Evolutionary conservation across 1,139 yeast species (phyloP).

Genomic region (Candida gigantensis): DNA sequence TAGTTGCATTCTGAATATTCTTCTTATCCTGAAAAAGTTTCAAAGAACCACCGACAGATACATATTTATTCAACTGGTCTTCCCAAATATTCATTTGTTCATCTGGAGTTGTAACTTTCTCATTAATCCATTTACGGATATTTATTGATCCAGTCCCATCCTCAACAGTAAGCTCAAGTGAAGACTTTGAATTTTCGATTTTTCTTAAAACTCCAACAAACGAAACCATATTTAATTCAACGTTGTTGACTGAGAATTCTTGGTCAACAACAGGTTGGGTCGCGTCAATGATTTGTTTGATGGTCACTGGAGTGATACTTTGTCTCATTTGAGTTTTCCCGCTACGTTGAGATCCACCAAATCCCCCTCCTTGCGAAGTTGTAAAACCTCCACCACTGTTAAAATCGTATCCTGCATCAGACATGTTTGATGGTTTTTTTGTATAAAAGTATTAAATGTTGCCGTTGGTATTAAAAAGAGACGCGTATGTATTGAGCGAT

Average conservation of each 20-base stretch:
- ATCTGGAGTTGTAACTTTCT: slow-evolving; percentile 38
- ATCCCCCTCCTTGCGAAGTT: slow-evolving; percentile 27
- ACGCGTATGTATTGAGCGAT: too few relatives aligned
- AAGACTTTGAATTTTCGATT: slow-evolving; percentile 55
- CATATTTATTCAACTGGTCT: slow-evolving; percentile 48
- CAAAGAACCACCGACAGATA: slow-evolving; percentile 69
- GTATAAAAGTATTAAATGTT: too few relatives aligned
- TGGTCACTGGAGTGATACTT: slow-evolving; percentile 76
- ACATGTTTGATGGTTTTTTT: slow-evolving; percentile 15
- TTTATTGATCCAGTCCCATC: slow-evolving; percentile 85
- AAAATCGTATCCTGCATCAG: slow-evolving; percentile 23
- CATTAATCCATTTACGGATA: slow-evolving; percentile 70
- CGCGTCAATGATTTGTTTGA: slow-evolving; percentile 74
- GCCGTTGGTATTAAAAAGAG: too few relatives aligned
- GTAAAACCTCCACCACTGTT: slow-evolving; percentile 35
- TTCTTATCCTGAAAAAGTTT: slow-evolving; percentile 70
- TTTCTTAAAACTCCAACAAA: slow-evolving; percentile 68
- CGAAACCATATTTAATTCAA: slow-evolving; percentile 59
- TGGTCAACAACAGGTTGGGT: slow-evolving; percentile 70
- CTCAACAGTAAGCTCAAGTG: slow-evolving; percentile 61
- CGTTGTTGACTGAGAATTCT: slow-evolving; percentile 67
- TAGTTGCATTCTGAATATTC: slow-evolving; percentile 62
- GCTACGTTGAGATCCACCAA: slow-evolving; percentile 22
- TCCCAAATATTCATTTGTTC: slow-evolving; percentile 38
- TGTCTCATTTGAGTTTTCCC: slow-evolving; percentile 32